Base-by-base conservation (phyloP, 2,329 filamentous ascomycete genomes). In the Zymoseptoria ardabiliae region DNA sequence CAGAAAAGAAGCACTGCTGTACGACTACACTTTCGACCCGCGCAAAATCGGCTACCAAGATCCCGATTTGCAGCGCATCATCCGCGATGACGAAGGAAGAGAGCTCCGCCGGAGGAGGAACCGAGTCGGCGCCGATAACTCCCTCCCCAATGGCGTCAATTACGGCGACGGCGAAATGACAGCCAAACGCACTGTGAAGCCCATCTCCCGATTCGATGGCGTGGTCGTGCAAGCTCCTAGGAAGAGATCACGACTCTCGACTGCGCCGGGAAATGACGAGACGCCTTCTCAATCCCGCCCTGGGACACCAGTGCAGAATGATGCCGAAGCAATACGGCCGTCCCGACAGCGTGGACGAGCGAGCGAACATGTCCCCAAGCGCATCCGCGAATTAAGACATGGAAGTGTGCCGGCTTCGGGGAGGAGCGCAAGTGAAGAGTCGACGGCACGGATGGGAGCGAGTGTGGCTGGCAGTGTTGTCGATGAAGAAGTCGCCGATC, bases 1-100 rank as follows among this genome's bases (percentile, higher is more conserved):
- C 64, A 80, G 80, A 70, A 85, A 85, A 64, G 83, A 86, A 72
- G 79, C 83, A 1, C 79, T 80, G 59, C 72, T 86, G 0, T 86
- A 86, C 67, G 81, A 82, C 58, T 86, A 85, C 69, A 77, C 76
- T 35, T 82, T 82, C 68, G 81, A 83, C 61, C 71, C 79, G 0
- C 81, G 81, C 65, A 79, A 77, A 59, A 65, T 74, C 51, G 78
- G 79, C n/a, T 74, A 72, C 56, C 83, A 85, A 63, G 80, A 85
- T 66, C 81, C 84, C 0, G 83, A 83, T 59, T 70, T 75, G 1
- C 83, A 86, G 62, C 72, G 75, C 35, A 74, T 77, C 53, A 73
- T 77, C 2, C 73, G 75, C 56, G 77, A 79, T 49, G 74, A 71
- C 28, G 74, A 75, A 57, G 77, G 78, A 19, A 73, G 78, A 56